Evolutionary conservation across 768 basidiomycete genomes (phyloP).

Genomic region (Hericium coralloides): DNA sequence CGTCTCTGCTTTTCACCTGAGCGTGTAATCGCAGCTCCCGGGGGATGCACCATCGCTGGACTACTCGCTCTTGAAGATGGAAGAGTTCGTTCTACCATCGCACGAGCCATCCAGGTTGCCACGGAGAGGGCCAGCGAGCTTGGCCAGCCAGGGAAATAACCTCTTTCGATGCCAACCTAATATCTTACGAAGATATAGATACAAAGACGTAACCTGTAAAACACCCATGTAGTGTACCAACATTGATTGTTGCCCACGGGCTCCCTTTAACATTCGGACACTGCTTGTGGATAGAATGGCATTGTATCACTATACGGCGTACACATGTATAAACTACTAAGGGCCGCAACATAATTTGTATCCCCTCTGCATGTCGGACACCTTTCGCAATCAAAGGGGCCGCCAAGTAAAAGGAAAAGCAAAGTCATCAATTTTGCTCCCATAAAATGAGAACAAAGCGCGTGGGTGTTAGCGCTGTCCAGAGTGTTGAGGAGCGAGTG

Average conservation of each 20-base stretch:
- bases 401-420: conserved; percentile 20
- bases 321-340: not conserved
- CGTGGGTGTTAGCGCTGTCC: conserved; percentile 68
- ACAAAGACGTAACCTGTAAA: not conserved
- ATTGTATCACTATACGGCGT: not conserved
- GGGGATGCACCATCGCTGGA: conserved; percentile 98
- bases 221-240: not conserved
- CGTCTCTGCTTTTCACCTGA: too few relatives aligned
- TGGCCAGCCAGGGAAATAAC: conserved; percentile 61
- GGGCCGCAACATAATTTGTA: conserved; percentile 13
- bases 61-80: conserved; percentile 92
- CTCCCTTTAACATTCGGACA: too few relatives aligned
- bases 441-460: conserved; percentile 92
- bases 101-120: conserved; percentile 88
- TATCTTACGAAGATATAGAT: not conserved
- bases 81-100: conserved; percentile 86
- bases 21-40: conserved; percentile 56
- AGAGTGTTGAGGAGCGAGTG: conserved; percentile 91
- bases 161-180: not conserved
- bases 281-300: too few relatives aligned
- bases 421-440: conserved; percentile 56
- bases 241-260: too few relatives aligned
- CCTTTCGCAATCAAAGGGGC: conserved; percentile 11
- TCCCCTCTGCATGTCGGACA: conserved; percentile 16
- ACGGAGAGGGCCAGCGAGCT: conserved; percentile 83